These are phyloP conservation scores for Sideroxylon spinosum DNA, from an alignment of 179 eudicot species.

Conservation along the genomic window DNA sequence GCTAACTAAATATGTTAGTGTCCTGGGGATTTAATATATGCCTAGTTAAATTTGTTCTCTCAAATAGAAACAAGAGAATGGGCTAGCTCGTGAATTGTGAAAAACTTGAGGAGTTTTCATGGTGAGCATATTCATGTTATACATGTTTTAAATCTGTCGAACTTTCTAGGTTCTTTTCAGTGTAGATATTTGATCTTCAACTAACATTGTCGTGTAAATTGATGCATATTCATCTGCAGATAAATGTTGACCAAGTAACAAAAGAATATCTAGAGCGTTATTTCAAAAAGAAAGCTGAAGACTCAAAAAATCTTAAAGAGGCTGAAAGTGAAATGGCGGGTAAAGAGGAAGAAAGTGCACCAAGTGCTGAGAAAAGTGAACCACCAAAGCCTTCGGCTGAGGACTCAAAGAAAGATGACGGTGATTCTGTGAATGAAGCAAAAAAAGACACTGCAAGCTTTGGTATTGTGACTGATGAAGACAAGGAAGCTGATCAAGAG, in stretches of 20 bases:
- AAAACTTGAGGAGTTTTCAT: no score
- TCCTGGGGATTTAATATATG: no score
- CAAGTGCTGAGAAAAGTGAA: constrained; percentile 43
- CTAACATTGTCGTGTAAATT: neutral
- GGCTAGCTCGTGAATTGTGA: no score
- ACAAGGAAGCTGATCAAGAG: constrained; percentile 66
- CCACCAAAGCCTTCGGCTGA: constrained; percentile 45
- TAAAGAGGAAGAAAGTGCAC: constrained; percentile 45
- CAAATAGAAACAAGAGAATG: no score
- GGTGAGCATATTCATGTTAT: no score
- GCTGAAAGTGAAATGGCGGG: constrained; percentile 44
- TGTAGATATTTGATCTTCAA: constrained; percentile 1
- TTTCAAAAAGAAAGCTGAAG: constrained; percentile 69
- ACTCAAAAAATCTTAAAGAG: constrained; percentile 39
- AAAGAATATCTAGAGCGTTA: constrained; percentile 63
- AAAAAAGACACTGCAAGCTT: constrained; percentile 46
- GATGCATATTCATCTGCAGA: constrained; percentile 32
- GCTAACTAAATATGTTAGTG: no score
- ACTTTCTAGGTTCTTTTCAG: neutral
- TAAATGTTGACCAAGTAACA: constrained; percentile 77
- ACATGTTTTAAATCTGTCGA: no score
- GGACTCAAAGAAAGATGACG: constrained; percentile 53
- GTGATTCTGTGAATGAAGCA: constrained; percentile 50
- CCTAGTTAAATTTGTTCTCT: no score
- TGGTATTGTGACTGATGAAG: constrained; percentile 85